Conservation (phyloP, 2,329 filamentous ascomycete genomes). For the Cylindrodendrum hubeiense region DNA sequence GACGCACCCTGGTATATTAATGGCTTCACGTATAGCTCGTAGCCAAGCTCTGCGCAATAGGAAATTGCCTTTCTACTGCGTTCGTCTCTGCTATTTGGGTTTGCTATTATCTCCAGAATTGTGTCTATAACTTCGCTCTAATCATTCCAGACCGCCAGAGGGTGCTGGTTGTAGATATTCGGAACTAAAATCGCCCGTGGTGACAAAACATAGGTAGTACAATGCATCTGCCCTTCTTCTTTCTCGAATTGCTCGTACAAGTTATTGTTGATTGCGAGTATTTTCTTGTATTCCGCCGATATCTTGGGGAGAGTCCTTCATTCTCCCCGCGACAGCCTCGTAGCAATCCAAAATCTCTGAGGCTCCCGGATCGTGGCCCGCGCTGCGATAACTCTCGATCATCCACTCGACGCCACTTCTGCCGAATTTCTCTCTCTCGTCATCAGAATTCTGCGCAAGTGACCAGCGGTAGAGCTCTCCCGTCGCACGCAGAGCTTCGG, state of each 20-base stretch:
- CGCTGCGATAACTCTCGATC: neutral
- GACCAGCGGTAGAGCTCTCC: constrained; percentile 4
- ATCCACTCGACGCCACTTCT: constrained; percentile 16
- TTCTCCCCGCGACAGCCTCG: neutral
- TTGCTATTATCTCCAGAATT: constrained; percentile 26
- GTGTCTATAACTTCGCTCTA: constrained; percentile 25
- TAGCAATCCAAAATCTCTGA: constrained; percentile 21
- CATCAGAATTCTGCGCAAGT: too few relatives aligned
- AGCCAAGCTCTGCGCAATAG: constrained; percentile 26
- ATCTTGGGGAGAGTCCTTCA: neutral
- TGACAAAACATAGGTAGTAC: constrained; percentile 19
- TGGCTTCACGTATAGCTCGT: neutral
- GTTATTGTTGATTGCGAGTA: neutral
- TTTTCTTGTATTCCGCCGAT: neutral
- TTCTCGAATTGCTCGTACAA: constrained; percentile 17
- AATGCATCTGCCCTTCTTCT: constrained; percentile 4
- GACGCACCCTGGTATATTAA: constrained; percentile 9
- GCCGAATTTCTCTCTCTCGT: too few relatives aligned
- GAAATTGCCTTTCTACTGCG: constrained; percentile 29
- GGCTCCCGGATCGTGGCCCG: neutral
- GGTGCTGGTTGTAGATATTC: constrained; percentile 8
- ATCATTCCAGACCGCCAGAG: constrained; percentile 26
- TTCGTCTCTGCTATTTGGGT: constrained; percentile 23
- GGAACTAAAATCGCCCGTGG: constrained; percentile 5
- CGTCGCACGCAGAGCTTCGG: constrained; percentile 1